Conservation (phyloP, 345 rosid species). For the Schrenkiella parvula region DNA sequence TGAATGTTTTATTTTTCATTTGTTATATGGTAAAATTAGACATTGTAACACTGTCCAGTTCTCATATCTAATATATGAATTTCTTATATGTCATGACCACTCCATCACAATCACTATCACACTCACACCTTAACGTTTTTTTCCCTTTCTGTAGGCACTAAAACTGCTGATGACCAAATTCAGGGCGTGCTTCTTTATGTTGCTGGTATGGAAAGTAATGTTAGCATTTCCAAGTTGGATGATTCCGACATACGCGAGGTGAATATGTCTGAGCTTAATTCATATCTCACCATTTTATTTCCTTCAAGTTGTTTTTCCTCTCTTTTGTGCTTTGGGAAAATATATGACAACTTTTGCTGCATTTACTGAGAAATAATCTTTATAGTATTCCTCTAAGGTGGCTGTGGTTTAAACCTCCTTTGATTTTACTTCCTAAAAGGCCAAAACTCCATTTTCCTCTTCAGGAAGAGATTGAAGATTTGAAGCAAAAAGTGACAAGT, state of each 20-base stretch:
- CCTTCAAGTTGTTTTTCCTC: not conserved
- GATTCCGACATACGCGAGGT: conserved; percentile 35
- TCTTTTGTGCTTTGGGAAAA: not conserved
- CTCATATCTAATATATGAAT: not conserved
- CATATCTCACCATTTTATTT: not conserved
- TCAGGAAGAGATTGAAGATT: conserved; percentile 27
- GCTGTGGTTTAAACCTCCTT: not conserved
- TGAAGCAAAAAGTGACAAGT: conserved; percentile 26
- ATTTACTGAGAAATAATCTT: not conserved
- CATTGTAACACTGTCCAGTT: not conserved
- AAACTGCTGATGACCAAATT: not conserved
- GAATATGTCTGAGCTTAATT: not conserved
- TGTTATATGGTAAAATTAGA: not conserved
- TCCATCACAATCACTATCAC: not conserved
- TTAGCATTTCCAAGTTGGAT: conserved; percentile 25
- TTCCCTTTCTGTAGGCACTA: conserved; percentile 3
- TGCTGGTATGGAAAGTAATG: conserved; percentile 14
- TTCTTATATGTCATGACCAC: not conserved
- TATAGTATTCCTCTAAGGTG: not conserved
- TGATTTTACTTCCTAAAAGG: not conserved
- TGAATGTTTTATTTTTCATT: not conserved
- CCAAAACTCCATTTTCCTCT: conserved; percentile 2
- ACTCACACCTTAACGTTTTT: not conserved
- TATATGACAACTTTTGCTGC: not conserved
- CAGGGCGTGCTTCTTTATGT: conserved; percentile 10